These are phyloP conservation scores for Ciborinia camelliae DNA, from an alignment of 2,329 filamentous ascomycete species.

Conservation along the genomic window DNA sequence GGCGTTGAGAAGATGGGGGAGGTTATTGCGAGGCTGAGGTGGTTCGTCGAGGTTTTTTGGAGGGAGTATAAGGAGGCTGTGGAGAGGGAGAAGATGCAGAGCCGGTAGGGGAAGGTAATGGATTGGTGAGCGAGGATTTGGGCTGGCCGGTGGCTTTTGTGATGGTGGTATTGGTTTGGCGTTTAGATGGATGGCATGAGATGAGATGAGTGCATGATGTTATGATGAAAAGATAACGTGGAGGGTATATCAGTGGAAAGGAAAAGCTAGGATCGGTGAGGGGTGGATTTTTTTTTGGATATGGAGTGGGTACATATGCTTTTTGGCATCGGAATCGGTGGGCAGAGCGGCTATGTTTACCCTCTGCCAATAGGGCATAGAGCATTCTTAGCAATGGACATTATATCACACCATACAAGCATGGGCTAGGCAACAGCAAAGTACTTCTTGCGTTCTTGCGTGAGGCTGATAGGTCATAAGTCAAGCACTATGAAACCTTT, in stretches of 20 bases:
- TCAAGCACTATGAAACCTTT: not conserved
- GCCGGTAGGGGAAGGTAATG: constrained; percentile 25
- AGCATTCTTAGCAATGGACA: not conserved
- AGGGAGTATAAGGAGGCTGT: constrained; percentile 56
- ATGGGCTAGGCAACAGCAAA: too few relatives aligned
- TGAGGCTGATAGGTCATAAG: too few relatives aligned
- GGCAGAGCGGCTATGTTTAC: not conserved
- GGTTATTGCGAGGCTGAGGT: constrained; percentile 46
- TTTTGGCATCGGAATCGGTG: not conserved
- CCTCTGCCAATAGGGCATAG: not conserved
- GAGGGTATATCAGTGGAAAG: constrained; percentile 18
- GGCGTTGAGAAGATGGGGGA: constrained; percentile 64
- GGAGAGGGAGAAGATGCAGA: constrained; percentile 27
- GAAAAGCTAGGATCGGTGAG: constrained; percentile 1
- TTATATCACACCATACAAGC: not conserved
- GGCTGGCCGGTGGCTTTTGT: too few relatives aligned
- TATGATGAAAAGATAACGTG: not conserved
- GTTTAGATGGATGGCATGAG: too few relatives aligned
- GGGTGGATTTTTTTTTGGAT: not conserved
- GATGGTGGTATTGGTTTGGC: not conserved
- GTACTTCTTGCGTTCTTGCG: too few relatives aligned
- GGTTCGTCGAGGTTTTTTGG: constrained; percentile 54
- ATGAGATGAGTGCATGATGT: not conserved
- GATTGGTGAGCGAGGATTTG: not conserved
- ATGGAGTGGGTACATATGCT: not conserved